Conservation (phyloP, 2,329 filamentous ascomycete species). For the Fusarium xyrophilum region DNA sequence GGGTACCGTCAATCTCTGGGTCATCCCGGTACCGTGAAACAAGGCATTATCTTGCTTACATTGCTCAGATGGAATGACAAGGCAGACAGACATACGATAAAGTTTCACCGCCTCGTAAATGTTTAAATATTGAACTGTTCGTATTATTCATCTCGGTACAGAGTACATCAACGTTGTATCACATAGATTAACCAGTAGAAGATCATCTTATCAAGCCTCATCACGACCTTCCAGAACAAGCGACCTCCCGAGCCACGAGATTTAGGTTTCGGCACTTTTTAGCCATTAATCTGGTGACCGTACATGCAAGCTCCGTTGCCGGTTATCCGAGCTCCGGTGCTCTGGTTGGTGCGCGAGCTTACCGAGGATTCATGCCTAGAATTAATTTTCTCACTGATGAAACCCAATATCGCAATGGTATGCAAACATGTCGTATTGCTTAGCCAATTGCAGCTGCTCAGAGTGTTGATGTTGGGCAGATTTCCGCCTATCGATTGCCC, state of each 20-base stretch:
- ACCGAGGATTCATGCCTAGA: constrained; percentile 3
- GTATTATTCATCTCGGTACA: too few species aligned
- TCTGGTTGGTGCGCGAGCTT: background rate
- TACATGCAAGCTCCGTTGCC: background rate
- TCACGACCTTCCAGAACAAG: constrained; percentile 1
- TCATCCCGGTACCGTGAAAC: background rate
- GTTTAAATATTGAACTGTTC: fast-evolving
- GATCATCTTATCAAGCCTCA: background rate
- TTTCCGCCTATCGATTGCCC: background rate
- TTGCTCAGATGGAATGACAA: fast-evolving
- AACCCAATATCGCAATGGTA: background rate
- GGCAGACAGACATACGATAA: too few species aligned
- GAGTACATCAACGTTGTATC: too few species aligned
- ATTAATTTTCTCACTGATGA: background rate
- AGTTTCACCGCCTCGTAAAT: fast-evolving
- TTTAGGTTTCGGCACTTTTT: background rate
- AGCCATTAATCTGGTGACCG: background rate
- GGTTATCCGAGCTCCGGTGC: background rate
- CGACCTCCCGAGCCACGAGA: background rate
- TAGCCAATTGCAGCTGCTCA: fast-evolving
- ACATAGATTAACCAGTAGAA: background rate
- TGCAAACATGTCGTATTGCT: background rate
- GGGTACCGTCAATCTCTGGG: background rate
- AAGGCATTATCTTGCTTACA: background rate
- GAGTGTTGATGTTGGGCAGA: background rate